Base-by-base conservation (phyloP, 2,329 filamentous ascomycete genomes). In the Sordariomycetes sp. region DNA sequence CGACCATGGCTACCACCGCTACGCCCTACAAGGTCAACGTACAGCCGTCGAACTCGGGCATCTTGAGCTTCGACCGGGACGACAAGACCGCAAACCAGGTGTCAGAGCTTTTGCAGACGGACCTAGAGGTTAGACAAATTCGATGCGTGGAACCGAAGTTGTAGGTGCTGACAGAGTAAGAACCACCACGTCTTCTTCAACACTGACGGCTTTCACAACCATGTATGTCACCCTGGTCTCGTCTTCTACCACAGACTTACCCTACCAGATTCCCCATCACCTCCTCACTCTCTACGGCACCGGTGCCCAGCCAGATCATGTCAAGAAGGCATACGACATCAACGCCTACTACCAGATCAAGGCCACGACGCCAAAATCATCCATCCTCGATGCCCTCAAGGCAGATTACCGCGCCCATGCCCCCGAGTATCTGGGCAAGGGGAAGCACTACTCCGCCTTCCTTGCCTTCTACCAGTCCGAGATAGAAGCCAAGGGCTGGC, bases 171-270 rank as follows among this genome's bases (percentile, higher is more conserved):
- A 32, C 16, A 12, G 6, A 5, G 12, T 21, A 16, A 57, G 57
- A 46, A 45, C 12, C 75, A 87, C 46, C 83, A 94, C 50, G 80
- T 87, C 38, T 93, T 81, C 59, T 94, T 87, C 66, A 93, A 92
- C 40, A 39, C 69, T 0, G 49, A 56, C 2, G 81, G 82, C 1
- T 93, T 82, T 42, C 88, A 95, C 49, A 85, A 94, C 53, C 87
- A 94, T 48, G 85, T 70, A 59, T 47, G 53, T 38, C 14, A 5
- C 6, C n/a, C 3, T 12, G 5, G 6, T 25, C 5, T 28, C 10
- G 24, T 11, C 5, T 11, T 3, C 12, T 19, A n/a, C 6, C 21
- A 30, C 21, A 30, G 3, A 33, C 8, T 47, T 33, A 48, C 35
- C 18, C 9, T 14, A 8, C 4, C 25, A 73, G 70, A 66, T 92